phyloP scores from a whole-genome alignment of 2,329 filamentous ascomycete species.

The Dothideomycetidae sp. region DNA sequence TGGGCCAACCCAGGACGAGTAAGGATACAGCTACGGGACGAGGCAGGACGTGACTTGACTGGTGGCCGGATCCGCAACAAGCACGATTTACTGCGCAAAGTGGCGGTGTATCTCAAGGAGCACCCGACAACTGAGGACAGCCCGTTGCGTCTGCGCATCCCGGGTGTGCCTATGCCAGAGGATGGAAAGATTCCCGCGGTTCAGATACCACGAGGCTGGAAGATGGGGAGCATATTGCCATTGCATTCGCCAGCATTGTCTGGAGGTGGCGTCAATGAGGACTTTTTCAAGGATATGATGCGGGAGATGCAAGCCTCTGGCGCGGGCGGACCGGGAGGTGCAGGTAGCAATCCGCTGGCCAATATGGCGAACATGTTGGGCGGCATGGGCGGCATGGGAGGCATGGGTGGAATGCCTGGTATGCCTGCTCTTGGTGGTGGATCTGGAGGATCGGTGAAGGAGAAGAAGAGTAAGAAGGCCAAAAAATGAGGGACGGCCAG shows the following conservation, averaged over 20 bases:
- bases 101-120: constrained; percentile 59
- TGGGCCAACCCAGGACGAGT: constrained; percentile 94
- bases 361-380: constrained; percentile 20
- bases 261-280: constrained; percentile 85
- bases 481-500: constrained; percentile 12
- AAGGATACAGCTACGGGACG: constrained; percentile 57
- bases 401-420: constrained; percentile 7
- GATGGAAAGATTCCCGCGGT: constrained; percentile 42
- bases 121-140: constrained; percentile 64
- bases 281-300: constrained; percentile 95
- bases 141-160: constrained; percentile 57
- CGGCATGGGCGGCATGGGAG: constrained; percentile 13
- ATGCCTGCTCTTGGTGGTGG: constrained; percentile 4
- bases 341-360: constrained; percentile 19
- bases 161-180: constrained; percentile 59
- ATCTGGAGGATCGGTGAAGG: constrained; percentile 16
- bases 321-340: constrained; percentile 6
- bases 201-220: constrained; percentile 66
- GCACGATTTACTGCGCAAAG: constrained; percentile 48
- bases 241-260: constrained; percentile 80
- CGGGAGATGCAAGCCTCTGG: constrained; percentile 72
- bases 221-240: constrained; percentile 70
- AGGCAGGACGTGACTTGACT: constrained; percentile 36
- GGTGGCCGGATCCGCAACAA: constrained; percentile 45
- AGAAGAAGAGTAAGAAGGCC: constrained; percentile 21